Evolutionary conservation across 176 grass and related monocot species (phyloP), one percentile per base, ranked within the genome.

Genomic region (Leersia perrieri): DNA sequence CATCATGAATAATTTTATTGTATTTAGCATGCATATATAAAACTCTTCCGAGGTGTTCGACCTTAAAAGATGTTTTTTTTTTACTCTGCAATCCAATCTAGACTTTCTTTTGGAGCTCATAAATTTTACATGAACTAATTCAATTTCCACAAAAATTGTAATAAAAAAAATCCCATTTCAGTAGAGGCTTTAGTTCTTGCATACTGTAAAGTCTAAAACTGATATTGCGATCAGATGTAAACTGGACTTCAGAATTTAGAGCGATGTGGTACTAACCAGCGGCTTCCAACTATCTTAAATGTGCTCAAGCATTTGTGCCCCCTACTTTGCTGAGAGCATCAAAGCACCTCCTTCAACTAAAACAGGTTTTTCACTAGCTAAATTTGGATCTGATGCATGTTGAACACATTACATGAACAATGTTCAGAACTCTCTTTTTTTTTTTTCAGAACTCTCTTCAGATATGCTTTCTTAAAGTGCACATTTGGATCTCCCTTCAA

Each of bases 1-100:
- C 75, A 79, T 63, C 51, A 70, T 33, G 78, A 36, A 67, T 5
- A 64, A 32, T 76, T 76, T 34, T 66, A 51, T 12, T 69, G 63
- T 29, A n/a, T 75, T 66, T 16, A 14, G 41, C 41, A 44, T 27
- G 41, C 1, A 42, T 10, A 12, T 9, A 40, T 44, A 33, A 67
- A 67, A 62, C 30, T 12, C 45, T 28, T 68, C 33, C 49, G 42
- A 55, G 41, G 18, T 13, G 33, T 84, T 9, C 27, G 27, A 1
- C 9, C 12, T 40, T 33, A 35, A 73, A 53, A 36, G 41, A 44
- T 11, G 9, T 11, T 42, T 41, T 41, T 42, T 11, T 42, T 41
- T 41, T 42, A 14, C 40, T 42, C 40, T 42, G 3, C 7, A 49
- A 49, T 49, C 45, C 15, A 6, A 49, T 18, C 18, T 49, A 49